A percentile compares a stretch with the other conserved stretches of the same genome.
These are phyloP conservation scores for Monilinia laxa DNA, from an alignment of 2,329 filamentous ascomycete genomes.

Conservation along the genomic window DNA sequence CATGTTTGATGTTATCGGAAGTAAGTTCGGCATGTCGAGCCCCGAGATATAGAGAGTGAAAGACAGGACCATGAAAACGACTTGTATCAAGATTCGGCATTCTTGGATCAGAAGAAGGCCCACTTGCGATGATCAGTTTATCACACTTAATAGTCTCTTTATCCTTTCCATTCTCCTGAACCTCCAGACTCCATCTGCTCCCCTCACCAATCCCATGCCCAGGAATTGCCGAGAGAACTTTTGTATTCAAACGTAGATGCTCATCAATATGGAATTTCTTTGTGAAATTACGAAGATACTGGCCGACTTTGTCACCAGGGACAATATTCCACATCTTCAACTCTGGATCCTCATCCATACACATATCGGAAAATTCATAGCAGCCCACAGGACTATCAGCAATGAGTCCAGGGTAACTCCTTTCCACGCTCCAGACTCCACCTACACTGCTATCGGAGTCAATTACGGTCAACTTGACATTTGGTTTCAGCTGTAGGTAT, in stretches of 20 bases:
- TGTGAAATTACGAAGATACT: slow-evolving; percentile 29
- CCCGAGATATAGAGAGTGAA: slow-evolving; percentile 27
- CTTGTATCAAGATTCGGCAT: slow-evolving; percentile 24
- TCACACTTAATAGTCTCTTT: slow-evolving; percentile 11
- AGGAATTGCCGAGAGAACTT: slow-evolving; percentile 41
- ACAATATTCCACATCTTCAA: slow-evolving; percentile 23
- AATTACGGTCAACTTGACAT: slow-evolving; percentile 54
- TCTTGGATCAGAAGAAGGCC: slow-evolving; percentile 23
- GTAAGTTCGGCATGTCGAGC: slow-evolving; percentile 17
- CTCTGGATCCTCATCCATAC: slow-evolving; percentile 38
- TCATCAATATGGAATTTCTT: slow-evolving; percentile 24
- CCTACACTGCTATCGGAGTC: slow-evolving; percentile 58
- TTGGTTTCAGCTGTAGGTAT: slow-evolving; percentile 57
- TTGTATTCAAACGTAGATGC: slow-evolving; percentile 40
- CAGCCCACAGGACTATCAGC: slow-evolving; percentile 71
- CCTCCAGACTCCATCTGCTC: slow-evolving; percentile 22
- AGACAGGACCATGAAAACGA: slow-evolving; percentile 21
- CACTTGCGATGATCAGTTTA: slow-evolving; percentile 28
- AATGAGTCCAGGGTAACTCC: slow-evolving; percentile 66
- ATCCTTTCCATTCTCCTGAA: slow-evolving; percentile 5
- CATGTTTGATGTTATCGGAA: slow-evolving; percentile 22
- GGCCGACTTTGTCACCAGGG: slow-evolving; percentile 23
- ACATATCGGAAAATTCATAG: slow-evolving; percentile 72
- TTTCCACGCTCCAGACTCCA: slow-evolving; percentile 66
- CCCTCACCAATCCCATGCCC: neutral